These are phyloP conservation scores for Melampsora abietis-canadensis DNA, from an alignment of 1,284 basidiomycete species.

Conservation along the genomic window DNA sequence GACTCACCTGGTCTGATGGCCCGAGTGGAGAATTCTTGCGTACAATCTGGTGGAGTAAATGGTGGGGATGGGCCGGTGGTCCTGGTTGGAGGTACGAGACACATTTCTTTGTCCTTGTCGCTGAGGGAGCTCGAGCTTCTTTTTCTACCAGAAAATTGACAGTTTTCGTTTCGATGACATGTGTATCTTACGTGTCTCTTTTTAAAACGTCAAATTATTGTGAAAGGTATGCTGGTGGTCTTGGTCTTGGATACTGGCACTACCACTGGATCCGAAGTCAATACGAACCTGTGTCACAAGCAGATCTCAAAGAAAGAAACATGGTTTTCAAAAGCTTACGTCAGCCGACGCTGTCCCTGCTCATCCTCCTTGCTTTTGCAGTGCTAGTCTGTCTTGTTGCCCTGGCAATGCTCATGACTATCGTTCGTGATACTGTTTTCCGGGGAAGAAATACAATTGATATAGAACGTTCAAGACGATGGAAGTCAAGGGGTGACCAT, in stretches of 20 bases:
- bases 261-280: constrained; percentile 7
- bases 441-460: constrained; percentile 16
- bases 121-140: no score
- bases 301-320: neutral
- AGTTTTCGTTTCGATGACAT: neutral
- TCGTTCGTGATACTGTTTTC: neutral
- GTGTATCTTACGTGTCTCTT: neutral
- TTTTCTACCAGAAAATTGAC: neutral
- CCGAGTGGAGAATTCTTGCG: constrained; percentile 17
- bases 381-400: constrained; percentile 14
- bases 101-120: neutral
- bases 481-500: neutral
- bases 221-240: constrained; percentile 20
- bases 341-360: constrained; percentile 14
- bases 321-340: neutral
- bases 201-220: neutral
- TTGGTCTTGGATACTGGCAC: constrained; percentile 25
- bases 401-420: constrained; percentile 14
- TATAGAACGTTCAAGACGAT: constrained; percentile 20
- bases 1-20: constrained; percentile 12
- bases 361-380: neutral
- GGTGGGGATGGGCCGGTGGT: constrained; percentile 36
- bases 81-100: constrained; percentile 13
- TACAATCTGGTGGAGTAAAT: constrained; percentile 26
- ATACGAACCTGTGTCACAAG: neutral